Evolutionary conservation across 1,139 yeast species (phyloP).

Genomic region (Diutina catenulata): DNA sequence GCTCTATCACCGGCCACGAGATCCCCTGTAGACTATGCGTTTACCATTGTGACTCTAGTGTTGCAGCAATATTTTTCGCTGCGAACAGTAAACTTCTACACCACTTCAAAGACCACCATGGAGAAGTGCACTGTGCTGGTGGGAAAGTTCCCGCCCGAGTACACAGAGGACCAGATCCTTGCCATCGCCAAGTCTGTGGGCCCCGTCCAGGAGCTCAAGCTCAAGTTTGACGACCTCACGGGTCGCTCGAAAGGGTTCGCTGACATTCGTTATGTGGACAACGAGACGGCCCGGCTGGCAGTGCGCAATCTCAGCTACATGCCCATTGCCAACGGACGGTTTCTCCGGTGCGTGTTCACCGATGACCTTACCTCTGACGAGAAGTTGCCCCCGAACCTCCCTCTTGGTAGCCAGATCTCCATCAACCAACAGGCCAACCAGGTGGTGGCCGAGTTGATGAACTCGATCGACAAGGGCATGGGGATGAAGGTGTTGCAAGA

Average conservation of each 20-base stretch:
- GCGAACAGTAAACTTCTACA: no score
- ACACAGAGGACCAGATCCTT: constrained; percentile 81
- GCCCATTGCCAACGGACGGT: constrained; percentile 46
- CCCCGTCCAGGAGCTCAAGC: constrained; percentile 66
- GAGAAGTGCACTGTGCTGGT: neutral
- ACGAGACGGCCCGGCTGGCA: constrained; percentile 82
- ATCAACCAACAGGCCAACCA: constrained; percentile 45
- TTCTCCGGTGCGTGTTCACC: constrained; percentile 64
- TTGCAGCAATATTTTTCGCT: no score
- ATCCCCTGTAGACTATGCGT: no score
- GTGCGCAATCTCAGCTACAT: constrained; percentile 79
- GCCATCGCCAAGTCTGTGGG: constrained; percentile 77
- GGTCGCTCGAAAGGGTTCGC: constrained; percentile 92
- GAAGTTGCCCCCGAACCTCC: constrained; percentile 27
- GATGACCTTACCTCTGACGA: constrained; percentile 20
- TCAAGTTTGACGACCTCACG: constrained; percentile 77
- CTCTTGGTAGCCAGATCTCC: constrained; percentile 39
- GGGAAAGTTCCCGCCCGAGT: constrained; percentile 7
- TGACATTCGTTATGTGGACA: constrained; percentile 63
- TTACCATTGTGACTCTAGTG: no score
- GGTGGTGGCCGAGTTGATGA: constrained; percentile 47
- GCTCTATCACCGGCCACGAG: no score
- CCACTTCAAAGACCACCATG: no score
- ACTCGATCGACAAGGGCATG: constrained; percentile 45
- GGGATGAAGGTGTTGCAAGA: constrained; percentile 46